phyloP scores from a whole-genome alignment of 352 stramenopile genomes.

The Pythium brassicae region DNA sequence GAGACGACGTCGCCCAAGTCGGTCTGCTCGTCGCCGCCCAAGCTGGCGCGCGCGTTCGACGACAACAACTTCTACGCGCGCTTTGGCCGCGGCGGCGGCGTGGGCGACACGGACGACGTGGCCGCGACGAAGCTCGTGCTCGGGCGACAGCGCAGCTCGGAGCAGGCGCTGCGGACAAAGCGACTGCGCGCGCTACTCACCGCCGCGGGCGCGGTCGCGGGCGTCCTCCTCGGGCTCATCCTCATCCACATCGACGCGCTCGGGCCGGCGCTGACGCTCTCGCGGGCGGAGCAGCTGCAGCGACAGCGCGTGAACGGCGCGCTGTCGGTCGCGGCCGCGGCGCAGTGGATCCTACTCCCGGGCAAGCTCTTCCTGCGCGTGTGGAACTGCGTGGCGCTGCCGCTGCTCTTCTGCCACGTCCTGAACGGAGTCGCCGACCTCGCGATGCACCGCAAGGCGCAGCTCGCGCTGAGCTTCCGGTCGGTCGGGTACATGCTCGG shows the following conservation, averaged over 20 bases:
- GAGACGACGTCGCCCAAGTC: slow-evolving; percentile 43
- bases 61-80: slow-evolving; percentile 38
- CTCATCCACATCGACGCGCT: slow-evolving; percentile 24
- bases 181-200: slow-evolving; percentile 12
- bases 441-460: slow-evolving; percentile 30
- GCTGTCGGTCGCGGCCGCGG: slow-evolving; percentile 17
- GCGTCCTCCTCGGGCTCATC: slow-evolving; percentile 28
- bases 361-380: slow-evolving; percentile 39
- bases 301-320: slow-evolving; percentile 24
- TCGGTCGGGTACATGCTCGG: slow-evolving; percentile 27
- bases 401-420: slow-evolving; percentile 44
- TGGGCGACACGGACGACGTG: slow-evolving; percentile 18
- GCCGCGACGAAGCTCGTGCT: slow-evolving; percentile 15
- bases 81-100: slow-evolving; percentile 21
- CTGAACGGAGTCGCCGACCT: slow-evolving; percentile 40
- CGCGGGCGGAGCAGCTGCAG: slow-evolving; percentile 14
- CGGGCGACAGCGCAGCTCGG: slow-evolving; percentile 3
- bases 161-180: slow-evolving; percentile 13
- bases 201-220: slow-evolving; percentile 23
- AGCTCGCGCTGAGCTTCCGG: slow-evolving; percentile 29
- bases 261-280: slow-evolving; percentile 23
- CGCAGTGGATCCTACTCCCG: slow-evolving; percentile 39
- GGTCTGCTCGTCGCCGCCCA: slow-evolving; percentile 28
- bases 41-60: slow-evolving; percentile 34
- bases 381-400: slow-evolving; percentile 37